phyloP scores from a whole-genome alignment of 2,329 filamentous ascomycete genomes.

The Ophiostoma tasmaniense region DNA sequence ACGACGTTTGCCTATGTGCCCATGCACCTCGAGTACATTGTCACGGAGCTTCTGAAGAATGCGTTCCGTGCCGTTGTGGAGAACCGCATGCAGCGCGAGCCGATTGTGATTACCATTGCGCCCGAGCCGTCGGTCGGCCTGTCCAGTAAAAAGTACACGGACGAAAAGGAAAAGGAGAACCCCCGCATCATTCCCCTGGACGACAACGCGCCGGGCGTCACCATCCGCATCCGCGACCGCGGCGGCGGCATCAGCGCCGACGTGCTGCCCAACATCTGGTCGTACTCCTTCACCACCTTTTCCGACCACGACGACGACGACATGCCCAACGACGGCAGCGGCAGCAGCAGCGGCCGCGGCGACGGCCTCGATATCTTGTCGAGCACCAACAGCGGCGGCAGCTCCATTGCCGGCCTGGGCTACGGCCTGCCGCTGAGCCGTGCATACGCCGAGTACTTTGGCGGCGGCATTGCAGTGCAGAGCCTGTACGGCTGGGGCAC shows the following conservation, averaged over 20 bases:
- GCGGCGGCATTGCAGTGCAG: constrained; percentile 89
- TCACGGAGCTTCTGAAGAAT: constrained; percentile 94
- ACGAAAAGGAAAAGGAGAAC: constrained; percentile 6
- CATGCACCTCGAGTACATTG: constrained; percentile 93
- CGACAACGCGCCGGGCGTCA: constrained; percentile 71
- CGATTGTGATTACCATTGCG: constrained; percentile 87
- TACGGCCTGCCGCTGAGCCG: constrained; percentile 86
- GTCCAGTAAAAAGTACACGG: constrained; percentile 14
- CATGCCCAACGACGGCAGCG: constrained; percentile 39
- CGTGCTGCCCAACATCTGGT: constrained; percentile 82
- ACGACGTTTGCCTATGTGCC: constrained; percentile 92
- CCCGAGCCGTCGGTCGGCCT: constrained; percentile 42
- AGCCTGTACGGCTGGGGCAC: constrained; percentile 89
- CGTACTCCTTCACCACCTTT: constrained; percentile 95
- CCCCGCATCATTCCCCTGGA: constrained; percentile 46
- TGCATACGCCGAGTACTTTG: constrained; percentile 97
- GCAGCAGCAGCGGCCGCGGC: constrained; percentile 55
- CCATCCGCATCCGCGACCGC: constrained; percentile 90
- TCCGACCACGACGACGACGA: constrained; percentile 54
- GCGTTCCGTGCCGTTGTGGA: constrained; percentile 92
- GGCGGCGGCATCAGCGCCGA: constrained; percentile 86
- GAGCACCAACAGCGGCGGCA: constrained; percentile 60
- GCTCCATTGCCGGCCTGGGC: constrained; percentile 83
- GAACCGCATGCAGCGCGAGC: constrained; percentile 66
- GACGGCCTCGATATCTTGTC: constrained; percentile 71